Conservation (phyloP, 163 green algal species). For the Chlamydomonas reinhardtii region DNA sequence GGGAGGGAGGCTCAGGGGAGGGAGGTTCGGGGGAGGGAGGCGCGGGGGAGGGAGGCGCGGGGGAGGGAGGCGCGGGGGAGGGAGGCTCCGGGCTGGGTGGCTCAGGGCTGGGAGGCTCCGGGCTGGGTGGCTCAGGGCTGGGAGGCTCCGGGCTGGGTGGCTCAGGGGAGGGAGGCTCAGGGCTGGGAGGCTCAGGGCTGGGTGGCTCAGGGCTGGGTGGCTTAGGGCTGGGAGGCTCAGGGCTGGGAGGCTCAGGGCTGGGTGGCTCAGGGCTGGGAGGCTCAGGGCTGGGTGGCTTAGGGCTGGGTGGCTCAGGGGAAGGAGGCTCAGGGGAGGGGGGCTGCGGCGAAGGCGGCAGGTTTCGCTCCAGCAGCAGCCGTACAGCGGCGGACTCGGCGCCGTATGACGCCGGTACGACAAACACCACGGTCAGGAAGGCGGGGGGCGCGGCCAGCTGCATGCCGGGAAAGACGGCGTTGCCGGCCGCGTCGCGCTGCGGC, state of each 20-base stretch:
- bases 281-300: background rate
- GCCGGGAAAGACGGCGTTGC: background rate
- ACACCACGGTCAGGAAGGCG: background rate
- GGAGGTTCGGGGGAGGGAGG: background rate
- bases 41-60: background rate
- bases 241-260: no score
- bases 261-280: no score
- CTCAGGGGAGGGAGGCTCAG: background rate
- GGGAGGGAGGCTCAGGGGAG: no score
- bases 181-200: background rate
- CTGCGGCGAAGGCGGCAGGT: background rate
- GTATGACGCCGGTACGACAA: background rate
- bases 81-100: background rate
- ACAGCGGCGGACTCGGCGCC: background rate
- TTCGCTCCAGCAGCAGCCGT: background rate
- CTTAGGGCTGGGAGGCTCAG: no score
- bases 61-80: background rate
- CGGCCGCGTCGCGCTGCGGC: background rate
- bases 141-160: background rate
- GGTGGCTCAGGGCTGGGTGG: background rate
- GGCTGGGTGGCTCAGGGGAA: background rate
- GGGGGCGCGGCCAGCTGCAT: background rate
- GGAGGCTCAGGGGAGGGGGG: background rate
- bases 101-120: no score
- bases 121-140: no score